Conservation (phyloP, 257 asterid species). For the Gynochthodes officinalis region DNA sequence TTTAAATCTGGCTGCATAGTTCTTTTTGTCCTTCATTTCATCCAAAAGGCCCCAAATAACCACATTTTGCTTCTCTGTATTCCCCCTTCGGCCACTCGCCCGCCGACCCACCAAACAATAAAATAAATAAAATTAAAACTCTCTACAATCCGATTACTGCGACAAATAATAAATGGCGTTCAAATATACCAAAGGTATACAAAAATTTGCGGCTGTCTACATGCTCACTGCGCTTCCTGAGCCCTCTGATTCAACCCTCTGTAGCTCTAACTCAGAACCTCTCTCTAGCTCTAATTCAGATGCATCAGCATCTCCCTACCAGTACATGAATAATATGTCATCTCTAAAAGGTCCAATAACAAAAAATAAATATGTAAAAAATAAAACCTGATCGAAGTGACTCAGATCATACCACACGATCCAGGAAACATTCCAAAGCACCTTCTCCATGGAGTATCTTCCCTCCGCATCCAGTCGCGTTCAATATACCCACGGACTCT, state of each 20-base stretch:
- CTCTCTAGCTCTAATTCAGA: slow-evolving; percentile 46
- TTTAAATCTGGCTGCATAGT: too few species aligned
- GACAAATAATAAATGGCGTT: not conserved
- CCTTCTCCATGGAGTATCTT: slow-evolving; percentile 75
- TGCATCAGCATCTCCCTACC: slow-evolving; percentile 41
- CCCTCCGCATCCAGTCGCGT: slow-evolving; percentile 66
- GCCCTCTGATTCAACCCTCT: slow-evolving; percentile 48
- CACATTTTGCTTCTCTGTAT: not conserved
- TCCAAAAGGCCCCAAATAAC: too few species aligned
- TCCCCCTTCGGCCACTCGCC: too few species aligned
- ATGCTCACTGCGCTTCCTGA: slow-evolving; percentile 74
- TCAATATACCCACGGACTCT: slow-evolving; percentile 60
- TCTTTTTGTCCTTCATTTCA: too few species aligned
- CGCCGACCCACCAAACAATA: too few species aligned
- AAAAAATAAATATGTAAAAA: not conserved
- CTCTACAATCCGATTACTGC: not conserved
- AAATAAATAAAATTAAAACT: too few species aligned
- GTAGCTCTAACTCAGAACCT: slow-evolving; percentile 38
- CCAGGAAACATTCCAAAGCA: slow-evolving; percentile 59
- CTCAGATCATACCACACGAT: slow-evolving; percentile 36
- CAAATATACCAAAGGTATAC: not conserved
- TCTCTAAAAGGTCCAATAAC: not conserved
- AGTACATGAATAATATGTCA: not conserved
- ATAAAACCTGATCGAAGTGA: not conserved
- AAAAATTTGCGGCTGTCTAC: slow-evolving; percentile 28